A percentile compares a stretch with the other conserved stretches of the same genome.
phyloP scores from a whole-genome alignment of 345 rosid genomes.

The Eucalyptus caleyi region DNA sequence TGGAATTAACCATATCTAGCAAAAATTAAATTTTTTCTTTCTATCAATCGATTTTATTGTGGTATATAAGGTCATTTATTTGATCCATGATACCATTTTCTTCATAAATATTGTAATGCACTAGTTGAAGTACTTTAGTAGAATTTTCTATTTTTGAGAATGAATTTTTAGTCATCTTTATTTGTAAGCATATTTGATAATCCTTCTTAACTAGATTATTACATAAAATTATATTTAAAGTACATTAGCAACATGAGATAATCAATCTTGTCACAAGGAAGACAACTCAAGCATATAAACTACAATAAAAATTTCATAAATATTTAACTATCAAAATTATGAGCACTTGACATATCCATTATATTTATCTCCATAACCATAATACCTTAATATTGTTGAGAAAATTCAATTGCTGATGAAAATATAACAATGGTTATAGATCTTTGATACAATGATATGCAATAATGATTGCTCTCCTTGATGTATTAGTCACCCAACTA shows the following conservation, averaged over 20 bases:
- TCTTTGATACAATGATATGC: neutral
- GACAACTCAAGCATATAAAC: neutral
- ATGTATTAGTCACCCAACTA: neutral
- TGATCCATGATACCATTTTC: neutral
- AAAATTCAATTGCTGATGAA: neutral
- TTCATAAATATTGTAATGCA: neutral
- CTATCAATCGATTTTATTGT: neutral
- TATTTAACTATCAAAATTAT: too few relatives aligned
- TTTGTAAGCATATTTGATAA: neutral
- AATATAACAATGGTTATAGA: neutral
- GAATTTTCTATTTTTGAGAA: neutral
- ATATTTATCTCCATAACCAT: neutral
- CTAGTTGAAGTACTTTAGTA: neutral
- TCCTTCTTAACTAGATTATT: neutral
- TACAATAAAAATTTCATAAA: too few relatives aligned
- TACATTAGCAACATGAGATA: neutral
- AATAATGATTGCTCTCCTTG: neutral
- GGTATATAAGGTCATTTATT: neutral
- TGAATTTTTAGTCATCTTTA: neutral
- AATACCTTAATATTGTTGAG: neutral
- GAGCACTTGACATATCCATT: neutral
- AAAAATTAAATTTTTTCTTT: accelerated
- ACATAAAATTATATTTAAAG: neutral
- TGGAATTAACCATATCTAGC: neutral
- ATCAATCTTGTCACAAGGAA: neutral